Evolutionary conservation across 305 asterid genomes (phyloP), one percentile per base, ranked within the genome.

Genomic region (Fraxinus baroniana): DNA sequence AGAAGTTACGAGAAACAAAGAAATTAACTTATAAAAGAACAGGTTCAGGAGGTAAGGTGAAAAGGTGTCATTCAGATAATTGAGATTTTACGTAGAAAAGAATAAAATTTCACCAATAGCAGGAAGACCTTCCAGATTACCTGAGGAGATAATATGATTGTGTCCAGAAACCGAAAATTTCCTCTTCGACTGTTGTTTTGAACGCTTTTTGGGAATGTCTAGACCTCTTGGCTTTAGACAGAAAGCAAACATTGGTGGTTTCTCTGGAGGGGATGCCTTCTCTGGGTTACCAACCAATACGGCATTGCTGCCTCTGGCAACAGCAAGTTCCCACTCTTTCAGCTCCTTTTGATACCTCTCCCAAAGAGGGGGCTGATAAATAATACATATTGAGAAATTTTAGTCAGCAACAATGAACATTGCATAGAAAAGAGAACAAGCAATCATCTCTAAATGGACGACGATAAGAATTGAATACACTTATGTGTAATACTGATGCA

Each of bases 221-320:
- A 97, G 86, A 44, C 98, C 98, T 79, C 98, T 93, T 72, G 99
- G 99, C 84, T 89, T 93, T 80, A 91, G 86, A 88, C 99, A 97
- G 87, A 97, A 97, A 46, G 99, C 98, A 85, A 88, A 95, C 97
- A 93, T 90, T 55, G 93, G 90, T 80, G 99, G 99, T 86, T 93
- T 97, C 84, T 97, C 98, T 41, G 86, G 88, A 32, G 81, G 83
- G 70, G 85, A 75, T 57, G 78, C 87, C 90, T 89, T 94, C 86
- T 86, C 95, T 85, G 85, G 92, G 87, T 87, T 80, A 81, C 90
- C 91, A 76, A 78, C 84, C 77, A 92, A 75, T 35, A 86, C 78
- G 77, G 87, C 88, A 86, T 82, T 82, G 75, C 75, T 85, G 78
- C 88, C 86, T 86, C 89, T 92, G 83, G 93, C 84, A 84, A 82